Base-by-base conservation (phyloP, 2,329 filamentous ascomycete genomes). In the Lasiodiplodia hormozganensis region DNA sequence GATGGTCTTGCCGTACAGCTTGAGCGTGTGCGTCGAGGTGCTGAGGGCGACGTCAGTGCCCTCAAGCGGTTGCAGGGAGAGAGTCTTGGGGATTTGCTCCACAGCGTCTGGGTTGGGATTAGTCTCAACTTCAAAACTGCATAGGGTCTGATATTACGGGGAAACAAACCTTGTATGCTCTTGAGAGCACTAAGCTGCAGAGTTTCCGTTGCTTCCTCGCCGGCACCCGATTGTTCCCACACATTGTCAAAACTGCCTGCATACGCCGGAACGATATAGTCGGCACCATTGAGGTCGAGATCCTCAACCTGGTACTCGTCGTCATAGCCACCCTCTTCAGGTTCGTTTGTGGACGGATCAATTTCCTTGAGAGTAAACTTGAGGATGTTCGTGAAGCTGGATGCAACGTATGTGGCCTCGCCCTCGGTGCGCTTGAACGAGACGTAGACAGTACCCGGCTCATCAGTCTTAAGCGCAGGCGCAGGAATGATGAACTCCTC, bases 361-460 rank as follows among this genome's bases (percentile, higher is more conserved):
- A 99, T 96, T 82, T 99, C 96, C 83, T 97, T 98, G 85, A 91
- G 96, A 21, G 94, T 97, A 80, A 99, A 99, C 82, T 96, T 97
- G 77, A 99, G 90, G 49, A 93, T 85, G 81, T 98, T 99, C 72
- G 92, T 93, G 81, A 99, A 97, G 52, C 89, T 92, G 65, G 91
- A 89, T 25, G 92, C 85, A 4, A 94, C 90, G 79, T 96, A 90
- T n/a, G 90, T 87, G 53, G 84, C 86, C 74, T 93, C 92, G 68
- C 92, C 94, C 69, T 86, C 88, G 34, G 89, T 82, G 80, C 96
- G 96, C 82, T 91, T 92, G 85, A 99, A 97, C 2, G 94, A 94
- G 51, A 97, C 96, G 77, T 97, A 99, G 51, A 98, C 90, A 74
- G 94, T 95, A 69, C 96, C 96, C 0, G 94, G 93, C 79, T 95